Evolutionary conservation across 371 early-diverging fungal genomes (phyloP).

Genomic region (Mortierella sp.): DNA sequence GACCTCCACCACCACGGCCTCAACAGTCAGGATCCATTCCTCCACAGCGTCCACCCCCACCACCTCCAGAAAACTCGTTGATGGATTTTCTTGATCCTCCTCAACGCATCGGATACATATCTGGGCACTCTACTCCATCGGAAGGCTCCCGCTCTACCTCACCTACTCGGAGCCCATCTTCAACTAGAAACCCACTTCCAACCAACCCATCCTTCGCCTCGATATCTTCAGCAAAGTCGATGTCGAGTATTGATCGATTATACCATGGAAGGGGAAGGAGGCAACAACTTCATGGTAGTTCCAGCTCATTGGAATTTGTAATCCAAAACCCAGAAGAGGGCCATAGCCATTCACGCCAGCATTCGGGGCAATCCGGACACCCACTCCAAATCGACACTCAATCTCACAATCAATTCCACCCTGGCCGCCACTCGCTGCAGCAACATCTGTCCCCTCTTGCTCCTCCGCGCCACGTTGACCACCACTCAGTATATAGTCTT

Average conservation of each 20-base stretch:
- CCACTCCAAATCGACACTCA: slow-evolving; percentile 9
- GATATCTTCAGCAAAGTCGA: slow-evolving; percentile 29
- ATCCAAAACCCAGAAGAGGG: slow-evolving; percentile 6
- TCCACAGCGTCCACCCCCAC: slow-evolving; percentile 43
- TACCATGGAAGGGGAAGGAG: slow-evolving; percentile 42
- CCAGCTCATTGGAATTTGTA: slow-evolving; percentile 19
- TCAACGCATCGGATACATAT: slow-evolving; percentile 16
- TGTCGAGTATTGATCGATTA: slow-evolving; percentile 33
- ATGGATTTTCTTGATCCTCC: slow-evolving; percentile 51
- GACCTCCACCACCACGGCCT: slow-evolving; percentile 24
- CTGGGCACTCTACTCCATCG: slow-evolving; percentile 24
- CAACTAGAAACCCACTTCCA: slow-evolving; percentile 24
- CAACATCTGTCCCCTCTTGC: slow-evolving; percentile 19
- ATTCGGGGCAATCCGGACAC: slow-evolving; percentile 14
- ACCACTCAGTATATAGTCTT: slow-evolving; percentile 1
- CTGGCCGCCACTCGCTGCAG: slow-evolving; percentile 9
- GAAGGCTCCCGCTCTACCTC: slow-evolving; percentile 41
- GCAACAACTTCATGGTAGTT: slow-evolving; percentile 23
- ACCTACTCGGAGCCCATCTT: slow-evolving; percentile 27
- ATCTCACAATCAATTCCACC: not conserved
- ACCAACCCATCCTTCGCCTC: slow-evolving; percentile 47
- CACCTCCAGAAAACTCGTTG: slow-evolving; percentile 40
- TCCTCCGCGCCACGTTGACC: not conserved
- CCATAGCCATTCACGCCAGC: slow-evolving; percentile 7
- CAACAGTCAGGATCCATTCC: slow-evolving; percentile 12